A percentile compares a stretch with the other conserved stretches of the same genome.
phyloP scores from a whole-genome alignment of 2,329 filamentous ascomycete genomes.

The Macrophomina tecta region DNA sequence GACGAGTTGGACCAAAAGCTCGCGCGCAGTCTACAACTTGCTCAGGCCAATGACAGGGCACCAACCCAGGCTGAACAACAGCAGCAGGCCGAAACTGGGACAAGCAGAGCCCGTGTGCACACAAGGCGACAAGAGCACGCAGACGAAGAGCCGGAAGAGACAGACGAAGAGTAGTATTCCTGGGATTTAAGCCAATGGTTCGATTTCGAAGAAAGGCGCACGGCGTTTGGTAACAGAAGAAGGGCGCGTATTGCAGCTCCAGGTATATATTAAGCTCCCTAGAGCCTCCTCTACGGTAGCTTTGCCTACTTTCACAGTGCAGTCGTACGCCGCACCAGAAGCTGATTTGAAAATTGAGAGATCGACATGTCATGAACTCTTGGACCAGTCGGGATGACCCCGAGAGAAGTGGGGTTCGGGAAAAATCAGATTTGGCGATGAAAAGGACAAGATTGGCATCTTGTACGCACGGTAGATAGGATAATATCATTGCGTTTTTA shows the following conservation, averaged over 20 bases:
- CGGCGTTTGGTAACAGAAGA: slow-evolving; percentile 10
- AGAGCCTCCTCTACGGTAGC: too few species aligned
- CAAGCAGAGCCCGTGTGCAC: slow-evolving; percentile 4
- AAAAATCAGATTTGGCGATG: not conserved
- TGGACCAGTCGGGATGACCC: not conserved
- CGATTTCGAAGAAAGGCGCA: slow-evolving; percentile 1
- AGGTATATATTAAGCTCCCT: too few species aligned
- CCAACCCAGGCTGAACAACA: not conserved
- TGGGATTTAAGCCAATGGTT: not conserved
- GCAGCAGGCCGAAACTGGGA: not conserved
- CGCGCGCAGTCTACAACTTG: slow-evolving; percentile 39
- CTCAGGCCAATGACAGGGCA: not conserved
- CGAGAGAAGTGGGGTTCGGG: not conserved
- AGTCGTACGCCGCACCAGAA: not conserved
- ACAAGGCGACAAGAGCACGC: slow-evolving; percentile 12
- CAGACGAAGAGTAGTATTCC: slow-evolving; percentile 7
- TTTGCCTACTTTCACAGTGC: not conserved
- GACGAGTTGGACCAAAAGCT: slow-evolving; percentile 43
- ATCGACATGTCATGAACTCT: not conserved
- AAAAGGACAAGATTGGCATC: too few species aligned
- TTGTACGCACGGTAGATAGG: too few species aligned
- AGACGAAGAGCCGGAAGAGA: slow-evolving; percentile 19
- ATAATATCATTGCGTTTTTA: not conserved
- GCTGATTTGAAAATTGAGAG: not conserved
- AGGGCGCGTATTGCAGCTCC: too few species aligned